A percentile compares a stretch with the other conserved stretches of the same genome.
These are phyloP conservation scores for Aspergillus fischeri DNA, from an alignment of 2,329 filamentous ascomycete species.

Conservation along the genomic window DNA sequence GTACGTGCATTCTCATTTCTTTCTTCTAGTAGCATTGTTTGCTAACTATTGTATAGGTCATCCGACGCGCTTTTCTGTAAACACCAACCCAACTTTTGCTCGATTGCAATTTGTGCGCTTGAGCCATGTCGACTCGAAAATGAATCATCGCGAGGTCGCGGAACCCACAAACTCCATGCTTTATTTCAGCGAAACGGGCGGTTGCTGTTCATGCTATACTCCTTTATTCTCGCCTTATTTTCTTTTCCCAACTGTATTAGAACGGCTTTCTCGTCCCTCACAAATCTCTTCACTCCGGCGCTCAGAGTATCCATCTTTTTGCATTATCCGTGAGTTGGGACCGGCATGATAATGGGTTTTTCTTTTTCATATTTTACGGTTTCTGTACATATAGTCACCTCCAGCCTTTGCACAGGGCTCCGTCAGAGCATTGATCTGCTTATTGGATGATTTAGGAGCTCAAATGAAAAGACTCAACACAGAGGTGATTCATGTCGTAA, in stretches of 20 bases:
- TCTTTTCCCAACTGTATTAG: constrained; percentile 36
- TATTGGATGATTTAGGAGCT: constrained; percentile 28
- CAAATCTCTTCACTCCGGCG: constrained; percentile 43
- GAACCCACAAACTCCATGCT: constrained; percentile 24
- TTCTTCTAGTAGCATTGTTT: constrained; percentile 1
- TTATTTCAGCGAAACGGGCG: constrained; percentile 24
- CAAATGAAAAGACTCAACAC: constrained; percentile 10
- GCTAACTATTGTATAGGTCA: constrained; percentile 38
- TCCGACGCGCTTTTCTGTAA: constrained; percentile 50
- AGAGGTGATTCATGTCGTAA: not conserved
- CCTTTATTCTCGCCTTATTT: constrained; percentile 16
- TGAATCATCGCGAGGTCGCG: constrained; percentile 16
- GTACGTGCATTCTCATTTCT: constrained; percentile 56
- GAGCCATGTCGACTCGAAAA: constrained; percentile 13
- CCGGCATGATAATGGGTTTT: constrained; percentile 39
- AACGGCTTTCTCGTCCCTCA: constrained; percentile 28
- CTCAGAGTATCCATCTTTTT: constrained; percentile 36
- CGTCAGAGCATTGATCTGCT: constrained; percentile 9
- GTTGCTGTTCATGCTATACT: constrained; percentile 20
- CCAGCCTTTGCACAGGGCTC: constrained; percentile 18
- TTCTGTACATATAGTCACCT: constrained; percentile 43
- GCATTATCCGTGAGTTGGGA: constrained; percentile 40
- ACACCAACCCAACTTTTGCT: constrained; percentile 10
- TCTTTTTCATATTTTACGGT: constrained; percentile 27
- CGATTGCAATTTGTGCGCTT: constrained; percentile 15